Percentiles rank a stretch among this genome's conserved stretches.
Conservation (phyloP, 371 early-diverging fungal species). For the Nosema muscidifuracis region DNA sequence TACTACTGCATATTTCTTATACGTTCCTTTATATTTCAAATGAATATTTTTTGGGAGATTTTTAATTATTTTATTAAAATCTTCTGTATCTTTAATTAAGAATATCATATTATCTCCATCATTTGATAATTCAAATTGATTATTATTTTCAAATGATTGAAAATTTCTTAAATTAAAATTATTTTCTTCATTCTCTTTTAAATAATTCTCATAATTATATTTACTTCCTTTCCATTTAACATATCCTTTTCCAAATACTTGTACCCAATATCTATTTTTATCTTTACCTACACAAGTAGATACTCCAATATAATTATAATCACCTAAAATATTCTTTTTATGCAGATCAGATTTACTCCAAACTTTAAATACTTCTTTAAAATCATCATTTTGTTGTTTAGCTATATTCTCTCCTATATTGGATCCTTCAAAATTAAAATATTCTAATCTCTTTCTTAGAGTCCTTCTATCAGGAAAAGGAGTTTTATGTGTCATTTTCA, state of each 20-base stretch:
- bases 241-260: constrained; percentile 58
- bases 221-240: constrained; percentile 17
- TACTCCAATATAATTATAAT: constrained; percentile 57
- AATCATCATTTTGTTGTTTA: constrained; percentile 55
- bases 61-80: neutral
- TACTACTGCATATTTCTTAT: constrained; percentile 4
- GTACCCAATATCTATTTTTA: constrained; percentile 57
- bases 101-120: neutral
- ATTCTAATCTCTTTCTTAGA: constrained; percentile 31
- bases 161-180: neutral
- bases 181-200: neutral
- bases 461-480: neutral
- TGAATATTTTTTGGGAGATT: neutral
- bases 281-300: constrained; percentile 53
- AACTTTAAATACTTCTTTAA: constrained; percentile 48
- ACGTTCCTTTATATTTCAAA: neutral
- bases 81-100: constrained; percentile 1
- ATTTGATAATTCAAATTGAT: neutral
- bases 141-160: neutral
- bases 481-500: constrained; percentile 46
- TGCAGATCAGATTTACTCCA: constrained; percentile 60
- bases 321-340: constrained; percentile 61
- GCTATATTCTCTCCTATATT: constrained; percentile 63
- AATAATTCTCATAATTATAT: neutral
- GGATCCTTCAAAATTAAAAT: constrained; percentile 45